phyloP scores from a whole-genome alignment of 441 rosid genomes.

The Erysimum cheiri region DNA sequence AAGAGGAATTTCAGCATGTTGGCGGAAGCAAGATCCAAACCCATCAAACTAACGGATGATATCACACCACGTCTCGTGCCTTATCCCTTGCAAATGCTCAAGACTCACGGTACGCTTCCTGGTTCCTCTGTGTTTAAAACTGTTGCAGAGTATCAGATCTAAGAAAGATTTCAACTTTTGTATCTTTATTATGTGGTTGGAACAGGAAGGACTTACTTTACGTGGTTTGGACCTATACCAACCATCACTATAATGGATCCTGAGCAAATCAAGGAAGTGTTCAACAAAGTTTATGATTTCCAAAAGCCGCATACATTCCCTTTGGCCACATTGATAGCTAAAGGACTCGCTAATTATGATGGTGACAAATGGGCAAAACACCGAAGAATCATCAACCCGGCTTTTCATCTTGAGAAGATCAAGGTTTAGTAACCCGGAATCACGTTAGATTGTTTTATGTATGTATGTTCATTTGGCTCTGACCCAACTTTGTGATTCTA shows the following conservation, averaged over 20 bases:
- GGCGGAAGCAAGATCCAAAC: constrained; percentile 36
- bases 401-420: constrained; percentile 38
- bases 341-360: constrained; percentile 35
- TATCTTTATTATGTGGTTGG: background rate
- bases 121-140: background rate
- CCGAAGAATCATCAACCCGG: constrained; percentile 36
- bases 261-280: constrained; percentile 45
- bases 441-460: background rate
- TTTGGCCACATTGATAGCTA: constrained; percentile 11
- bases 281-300: constrained; percentile 35
- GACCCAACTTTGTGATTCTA: background rate
- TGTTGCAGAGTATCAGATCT: constrained; percentile 1
- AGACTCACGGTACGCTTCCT: constrained; percentile 40
- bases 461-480: background rate
- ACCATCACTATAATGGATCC: constrained; percentile 46
- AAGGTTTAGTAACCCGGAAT: constrained; percentile 31
- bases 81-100: constrained; percentile 24
- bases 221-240: constrained; percentile 49
- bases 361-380: constrained; percentile 39
- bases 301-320: constrained; percentile 33
- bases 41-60: constrained; percentile 36
- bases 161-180: background rate
- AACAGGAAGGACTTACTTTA: constrained; percentile 48
- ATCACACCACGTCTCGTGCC: constrained; percentile 21
- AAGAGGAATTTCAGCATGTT: constrained; percentile 25